A percentile compares a stretch with the other conserved stretches of the same genome.
Conservation (phyloP, 2,329 filamentous ascomycete genomes). For the Penicillium psychrosexuale region DNA sequence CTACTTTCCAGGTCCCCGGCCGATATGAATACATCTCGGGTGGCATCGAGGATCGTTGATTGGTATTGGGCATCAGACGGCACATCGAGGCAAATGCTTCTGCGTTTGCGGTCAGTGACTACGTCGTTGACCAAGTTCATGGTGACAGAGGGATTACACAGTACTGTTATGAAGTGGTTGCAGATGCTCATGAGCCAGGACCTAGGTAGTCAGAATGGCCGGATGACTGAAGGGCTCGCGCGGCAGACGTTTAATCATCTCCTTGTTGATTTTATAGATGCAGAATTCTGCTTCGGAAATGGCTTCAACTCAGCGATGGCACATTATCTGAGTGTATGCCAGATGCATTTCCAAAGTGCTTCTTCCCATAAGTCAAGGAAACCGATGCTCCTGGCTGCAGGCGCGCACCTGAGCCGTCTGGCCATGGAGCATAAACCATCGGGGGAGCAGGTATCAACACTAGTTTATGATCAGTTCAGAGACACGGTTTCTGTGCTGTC, state of each 20-base stretch:
- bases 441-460: conserved; percentile 24
- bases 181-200: conserved; percentile 28
- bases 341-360: conserved; percentile 16
- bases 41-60: conserved; percentile 34
- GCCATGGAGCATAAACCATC: conserved; percentile 25
- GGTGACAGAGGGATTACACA: conserved; percentile 37
- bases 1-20: conserved; percentile 25
- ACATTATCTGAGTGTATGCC: conserved; percentile 29
- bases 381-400: conserved; percentile 24
- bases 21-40: conserved; percentile 34
- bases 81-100: conserved; percentile 27
- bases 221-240: conserved; percentile 21
- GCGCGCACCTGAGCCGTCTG: conserved; percentile 25
- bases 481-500: conserved; percentile 24
- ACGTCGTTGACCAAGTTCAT: conserved; percentile 39
- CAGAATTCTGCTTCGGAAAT: conserved; percentile 34
- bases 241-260: conserved; percentile 26
- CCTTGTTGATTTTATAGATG: conserved; percentile 32
- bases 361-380: conserved; percentile 12
- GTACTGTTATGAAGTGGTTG: conserved; percentile 37
- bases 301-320: conserved; percentile 33
- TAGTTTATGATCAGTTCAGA: conserved; percentile 36
- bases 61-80: conserved; percentile 44
- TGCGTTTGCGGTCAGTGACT: conserved; percentile 27
- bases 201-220: conserved; percentile 26